Evolutionary conservation across 2,329 filamentous ascomycete species (phyloP).

Genomic region (Ustilaginoidea virens): DNA sequence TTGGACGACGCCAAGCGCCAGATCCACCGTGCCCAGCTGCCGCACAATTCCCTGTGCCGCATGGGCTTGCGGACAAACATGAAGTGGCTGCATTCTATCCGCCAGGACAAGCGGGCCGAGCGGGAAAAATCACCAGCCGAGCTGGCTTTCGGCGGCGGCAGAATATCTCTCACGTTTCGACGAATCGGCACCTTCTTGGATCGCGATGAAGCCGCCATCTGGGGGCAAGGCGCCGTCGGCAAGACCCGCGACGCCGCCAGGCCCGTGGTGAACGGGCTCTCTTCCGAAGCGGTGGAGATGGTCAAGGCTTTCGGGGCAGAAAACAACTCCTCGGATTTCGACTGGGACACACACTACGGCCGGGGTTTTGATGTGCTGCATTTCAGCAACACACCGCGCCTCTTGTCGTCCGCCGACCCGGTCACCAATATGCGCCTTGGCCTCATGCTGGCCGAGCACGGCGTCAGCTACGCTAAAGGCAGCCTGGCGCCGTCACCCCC

Average conservation of each 20-base stretch:
- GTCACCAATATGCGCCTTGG: constrained; percentile 33
- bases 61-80: constrained; percentile 72
- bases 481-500: constrained; percentile 13
- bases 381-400: constrained; percentile 33
- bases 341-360: constrained; percentile 66
- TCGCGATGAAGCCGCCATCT: constrained; percentile 50
- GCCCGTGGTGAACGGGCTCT: constrained; percentile 53
- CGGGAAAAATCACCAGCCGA: constrained; percentile 56
- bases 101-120: constrained; percentile 61
- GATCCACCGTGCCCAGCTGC: constrained; percentile 55
- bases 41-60: constrained; percentile 78
- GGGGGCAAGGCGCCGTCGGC: constrained; percentile 74
- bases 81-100: constrained; percentile 85
- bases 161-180: constrained; percentile 87
- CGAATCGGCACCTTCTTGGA: constrained; percentile 75
- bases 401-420: constrained; percentile 32
- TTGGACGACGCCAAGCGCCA: constrained; percentile 26
- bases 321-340: constrained; percentile 57
- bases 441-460: constrained; percentile 33
- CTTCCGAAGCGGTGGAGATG: constrained; percentile 48
- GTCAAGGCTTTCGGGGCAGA: constrained; percentile 71
- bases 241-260: constrained; percentile 48
- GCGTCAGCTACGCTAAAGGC: constrained; percentile 30
- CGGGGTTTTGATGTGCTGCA: constrained; percentile 73
- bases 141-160: constrained; percentile 54